These are phyloP conservation scores for Helichrysum umbraculigerum DNA, from an alignment of 129 eudicot genomes.

Conservation along the genomic window DNA sequence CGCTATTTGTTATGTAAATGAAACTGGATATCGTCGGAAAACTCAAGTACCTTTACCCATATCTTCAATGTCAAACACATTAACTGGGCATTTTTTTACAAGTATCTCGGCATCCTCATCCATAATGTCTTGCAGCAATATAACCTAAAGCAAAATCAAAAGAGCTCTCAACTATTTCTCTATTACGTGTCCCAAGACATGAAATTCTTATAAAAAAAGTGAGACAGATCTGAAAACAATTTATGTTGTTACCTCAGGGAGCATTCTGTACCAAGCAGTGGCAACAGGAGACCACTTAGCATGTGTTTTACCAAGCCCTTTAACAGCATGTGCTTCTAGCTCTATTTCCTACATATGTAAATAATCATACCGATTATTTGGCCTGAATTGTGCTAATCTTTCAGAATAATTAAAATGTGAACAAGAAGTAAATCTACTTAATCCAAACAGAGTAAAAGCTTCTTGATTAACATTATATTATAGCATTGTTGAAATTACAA, in stretches of 20 bases:
- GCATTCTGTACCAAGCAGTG: constrained; percentile 98
- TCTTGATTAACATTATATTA: not conserved
- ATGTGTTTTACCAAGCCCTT: constrained; percentile 92
- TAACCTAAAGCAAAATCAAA: constrained; percentile 44
- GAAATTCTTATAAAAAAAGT: not conserved
- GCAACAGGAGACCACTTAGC: constrained; percentile 99
- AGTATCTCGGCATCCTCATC: constrained; percentile 65
- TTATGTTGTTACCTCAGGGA: constrained; percentile 69
- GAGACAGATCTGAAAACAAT: not conserved
- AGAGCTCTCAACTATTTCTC: not conserved
- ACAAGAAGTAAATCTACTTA: not conserved
- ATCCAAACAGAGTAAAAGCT: not conserved
- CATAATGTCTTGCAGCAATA: constrained; percentile 66
- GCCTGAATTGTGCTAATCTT: not conserved
- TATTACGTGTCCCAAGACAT: not conserved
- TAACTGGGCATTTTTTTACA: constrained; percentile 71
- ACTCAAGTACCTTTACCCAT: constrained; percentile 48
- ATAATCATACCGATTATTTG: not conserved
- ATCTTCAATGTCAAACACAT: constrained; percentile 94
- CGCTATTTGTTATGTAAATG: not conserved
- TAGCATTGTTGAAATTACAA: not conserved
- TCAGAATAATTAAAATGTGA: not conserved
- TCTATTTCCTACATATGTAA: constrained; percentile 70
- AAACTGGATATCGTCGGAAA: not conserved
- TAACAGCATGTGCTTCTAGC: constrained; percentile 91